Percentiles rank a stretch among this genome's conserved stretches.
Conservation (phyloP, 495 filamentous ascomycete genomes). For the Podospora anserina region DNA sequence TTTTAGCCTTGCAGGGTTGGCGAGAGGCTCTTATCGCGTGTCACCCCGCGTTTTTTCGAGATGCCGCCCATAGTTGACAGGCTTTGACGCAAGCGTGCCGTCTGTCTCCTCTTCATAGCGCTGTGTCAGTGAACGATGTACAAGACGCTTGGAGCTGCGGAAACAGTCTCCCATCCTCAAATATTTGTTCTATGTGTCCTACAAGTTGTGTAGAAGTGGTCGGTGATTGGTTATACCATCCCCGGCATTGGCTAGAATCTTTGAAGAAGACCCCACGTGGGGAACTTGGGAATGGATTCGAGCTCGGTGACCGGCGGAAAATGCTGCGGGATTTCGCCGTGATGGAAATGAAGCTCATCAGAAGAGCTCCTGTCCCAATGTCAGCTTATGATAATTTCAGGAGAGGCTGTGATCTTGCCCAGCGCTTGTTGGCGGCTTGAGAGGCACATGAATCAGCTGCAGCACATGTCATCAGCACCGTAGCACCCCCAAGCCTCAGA, state of each 20-base stretch:
- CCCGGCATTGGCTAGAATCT: background rate
- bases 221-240: background rate
- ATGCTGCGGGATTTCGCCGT: conserved; percentile 9
- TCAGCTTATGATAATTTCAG: background rate
- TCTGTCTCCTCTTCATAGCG: conserved; percentile 1
- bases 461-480: conserved; percentile 22
- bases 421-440: conserved; percentile 12
- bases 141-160: background rate
- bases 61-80: background rate
- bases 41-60: conserved; percentile 10
- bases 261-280: conserved; percentile 8
- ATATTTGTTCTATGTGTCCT: background rate
- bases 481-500: background rate
- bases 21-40: background rate
- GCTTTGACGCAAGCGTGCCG: conserved; percentile 5
- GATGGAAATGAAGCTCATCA: conserved; percentile 2
- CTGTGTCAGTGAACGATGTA: background rate
- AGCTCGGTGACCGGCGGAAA: conserved; percentile 1
- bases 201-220: background rate
- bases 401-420: conserved; percentile 1
- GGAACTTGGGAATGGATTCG: conserved; percentile 6
- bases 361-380: background rate
- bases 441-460: conserved; percentile 4
- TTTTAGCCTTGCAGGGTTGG: conserved; percentile 16
- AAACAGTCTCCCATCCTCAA: background rate